Conservation (phyloP, 2,329 filamentous ascomycete species). For the Lachnellula occidentalis region DNA sequence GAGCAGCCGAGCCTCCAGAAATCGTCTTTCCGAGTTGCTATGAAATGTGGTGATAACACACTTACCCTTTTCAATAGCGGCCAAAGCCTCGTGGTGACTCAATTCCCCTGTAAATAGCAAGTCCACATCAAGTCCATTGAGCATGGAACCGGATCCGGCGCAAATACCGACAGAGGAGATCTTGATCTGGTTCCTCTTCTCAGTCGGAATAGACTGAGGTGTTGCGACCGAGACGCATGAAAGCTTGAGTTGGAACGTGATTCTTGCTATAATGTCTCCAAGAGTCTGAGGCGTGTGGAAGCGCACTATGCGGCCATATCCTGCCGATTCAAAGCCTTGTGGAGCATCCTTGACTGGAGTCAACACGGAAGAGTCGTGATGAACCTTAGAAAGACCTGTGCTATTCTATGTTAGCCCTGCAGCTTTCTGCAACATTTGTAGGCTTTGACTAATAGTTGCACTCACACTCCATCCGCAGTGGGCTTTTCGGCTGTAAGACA, state of each 20-base stretch:
- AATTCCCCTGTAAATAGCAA: conserved; percentile 88
- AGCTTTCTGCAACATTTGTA: too few relatives aligned
- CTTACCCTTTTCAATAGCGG: conserved; percentile 76
- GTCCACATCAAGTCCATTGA: conserved; percentile 67
- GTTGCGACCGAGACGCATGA: conserved; percentile 25
- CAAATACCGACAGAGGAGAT: conserved; percentile 77
- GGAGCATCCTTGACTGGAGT: conserved; percentile 22
- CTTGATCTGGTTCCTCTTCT: conserved; percentile 23
- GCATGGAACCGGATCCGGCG: conserved; percentile 78
- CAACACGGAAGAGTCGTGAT: conserved; percentile 22
- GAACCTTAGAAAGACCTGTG: background rate
- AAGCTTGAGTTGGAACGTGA: conserved; percentile 17
- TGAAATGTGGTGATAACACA: conserved; percentile 85
- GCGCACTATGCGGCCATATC: conserved; percentile 31
- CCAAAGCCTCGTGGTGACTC: conserved; percentile 85
- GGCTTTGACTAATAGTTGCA: too few relatives aligned
- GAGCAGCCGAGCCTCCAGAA: conserved; percentile 48
- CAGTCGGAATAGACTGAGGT: conserved; percentile 23
- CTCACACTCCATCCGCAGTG: too few relatives aligned
- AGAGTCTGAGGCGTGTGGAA: conserved; percentile 24
- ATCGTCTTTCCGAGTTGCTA: conserved; percentile 86
- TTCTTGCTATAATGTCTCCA: conserved; percentile 19
- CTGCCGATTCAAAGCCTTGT: conserved; percentile 25
- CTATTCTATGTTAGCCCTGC: background rate
- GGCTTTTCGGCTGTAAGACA: conserved; percentile 36